Percentiles rank a stretch among this genome's conserved stretches.
These are phyloP conservation scores for Paecilomyces dactylethromorphus DNA, from an alignment of 2,329 filamentous ascomycete genomes.

Conservation along the genomic window DNA sequence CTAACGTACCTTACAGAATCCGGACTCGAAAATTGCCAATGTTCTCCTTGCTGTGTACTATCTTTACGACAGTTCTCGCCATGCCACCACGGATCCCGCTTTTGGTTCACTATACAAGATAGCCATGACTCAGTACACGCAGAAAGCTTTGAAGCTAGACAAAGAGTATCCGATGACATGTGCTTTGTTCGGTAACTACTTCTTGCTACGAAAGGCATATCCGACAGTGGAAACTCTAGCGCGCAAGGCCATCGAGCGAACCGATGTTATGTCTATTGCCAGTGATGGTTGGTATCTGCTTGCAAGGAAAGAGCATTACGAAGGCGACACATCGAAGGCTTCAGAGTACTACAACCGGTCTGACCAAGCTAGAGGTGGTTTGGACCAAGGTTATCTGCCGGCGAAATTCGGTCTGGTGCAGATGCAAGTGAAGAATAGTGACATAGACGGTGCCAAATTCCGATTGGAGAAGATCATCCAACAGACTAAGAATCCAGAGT, in stretches of 20 bases:
- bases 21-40: constrained; percentile 82
- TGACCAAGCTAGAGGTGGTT: constrained; percentile 83
- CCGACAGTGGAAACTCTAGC: constrained; percentile 78
- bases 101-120: constrained; percentile 84
- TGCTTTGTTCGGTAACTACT: constrained; percentile 84
- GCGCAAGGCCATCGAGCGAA: constrained; percentile 89
- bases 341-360: constrained; percentile 82
- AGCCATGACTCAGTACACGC: constrained; percentile 90
- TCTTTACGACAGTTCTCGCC: constrained; percentile 76
- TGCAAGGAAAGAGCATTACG: constrained; percentile 83
- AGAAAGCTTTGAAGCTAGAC: constrained; percentile 88
- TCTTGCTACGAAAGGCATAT: constrained; percentile 74
- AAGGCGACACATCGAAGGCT: constrained; percentile 66
- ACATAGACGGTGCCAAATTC: constrained; percentile 87
- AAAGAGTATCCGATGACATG: constrained; percentile 86
- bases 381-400: constrained; percentile 85
- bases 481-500: constrained; percentile 73
- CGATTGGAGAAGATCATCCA: constrained; percentile 91
- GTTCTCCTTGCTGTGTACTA: constrained; percentile 87
- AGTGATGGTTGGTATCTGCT: constrained; percentile 97
- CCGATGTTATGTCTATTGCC: constrained; percentile 91
- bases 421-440: constrained; percentile 74
- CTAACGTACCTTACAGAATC: constrained; percentile 41
- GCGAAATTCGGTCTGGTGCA: constrained; percentile 94
- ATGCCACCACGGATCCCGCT: constrained; percentile 74